Evolutionary conservation across 2,329 filamentous ascomycete species (phyloP), one percentile per base, ranked within the genome.

Genomic region (Fusarium sp.): DNA sequence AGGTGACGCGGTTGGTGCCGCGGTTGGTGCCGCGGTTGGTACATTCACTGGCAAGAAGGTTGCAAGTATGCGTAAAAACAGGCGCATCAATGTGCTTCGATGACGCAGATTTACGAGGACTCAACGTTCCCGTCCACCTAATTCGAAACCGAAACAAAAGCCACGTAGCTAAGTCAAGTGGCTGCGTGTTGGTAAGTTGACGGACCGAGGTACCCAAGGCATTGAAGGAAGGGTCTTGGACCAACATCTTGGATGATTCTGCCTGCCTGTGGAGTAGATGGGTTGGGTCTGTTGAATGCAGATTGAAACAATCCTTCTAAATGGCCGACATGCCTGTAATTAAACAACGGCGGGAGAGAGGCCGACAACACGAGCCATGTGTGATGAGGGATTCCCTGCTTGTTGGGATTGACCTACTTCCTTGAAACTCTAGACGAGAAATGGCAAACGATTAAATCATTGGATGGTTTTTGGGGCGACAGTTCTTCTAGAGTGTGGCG

Each of bases 401-500:
- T 67, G 64, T 66, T 66, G 62, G 58, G 59, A 62, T 57, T 54
- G 35, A 37, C 62, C 38, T 45, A 27, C 40, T 66, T 63, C 59
- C 47, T 50, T 72, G 64, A 38, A 67, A 67, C 40, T 58, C 22
- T 27, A 24, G 34, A 47, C 20, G 45, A 69, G 29, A 57, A 47
- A 38, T 27, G 22, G 64, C 29, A 63, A 31, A 22, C 42, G 40
- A 35, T 40, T 29, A 59, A 35, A 62, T 66, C 37, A 69, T 69
- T 72, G 65, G 58, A 27, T 35, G 45, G 9, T 38, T 20, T 31
- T 61, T 54, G 31, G 57, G 42, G 31, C 18, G 34, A 24, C 34
- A 54, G 54, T 71, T 71, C 64, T 74, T 58, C 66, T 73, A 68
- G 50, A 65, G 60, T 64, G 65, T 74, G 72, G 72, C 72, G 72